phyloP scores from a whole-genome alignment of 179 eudicot species.

The Sideroxylon spinosum region DNA sequence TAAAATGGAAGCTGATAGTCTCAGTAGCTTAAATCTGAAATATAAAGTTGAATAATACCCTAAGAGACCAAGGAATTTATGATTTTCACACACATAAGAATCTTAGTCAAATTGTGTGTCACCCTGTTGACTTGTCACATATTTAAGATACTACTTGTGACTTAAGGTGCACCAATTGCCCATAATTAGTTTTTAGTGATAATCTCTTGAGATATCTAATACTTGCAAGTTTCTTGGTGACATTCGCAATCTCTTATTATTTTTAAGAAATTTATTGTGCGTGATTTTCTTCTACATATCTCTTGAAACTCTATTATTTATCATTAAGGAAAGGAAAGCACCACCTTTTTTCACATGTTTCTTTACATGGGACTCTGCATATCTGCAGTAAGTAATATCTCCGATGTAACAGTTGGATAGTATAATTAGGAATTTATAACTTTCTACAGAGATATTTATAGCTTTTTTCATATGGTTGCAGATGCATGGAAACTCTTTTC shows the following conservation, averaged over 20 bases:
- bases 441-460: background rate
- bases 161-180: too few species aligned
- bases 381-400: slow-evolving; percentile 47
- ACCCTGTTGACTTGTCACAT: too few species aligned
- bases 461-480: slow-evolving; percentile 23
- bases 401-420: background rate
- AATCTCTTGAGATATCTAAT: slow-evolving; percentile 10
- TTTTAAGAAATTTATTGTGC: slow-evolving; percentile 73
- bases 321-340: slow-evolving; percentile 82
- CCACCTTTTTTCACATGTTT: slow-evolving; percentile 86
- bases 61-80: too few species aligned
- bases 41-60: too few species aligned
- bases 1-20: too few species aligned
- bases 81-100: too few species aligned
- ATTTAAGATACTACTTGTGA: too few species aligned
- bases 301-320: slow-evolving; percentile 58
- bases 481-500: slow-evolving; percentile 95
- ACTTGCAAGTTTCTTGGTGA: slow-evolving; percentile 13
- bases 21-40: too few species aligned
- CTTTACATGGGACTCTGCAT: slow-evolving; percentile 87
- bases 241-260: slow-evolving; percentile 9
- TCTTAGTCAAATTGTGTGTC: too few species aligned
- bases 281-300: slow-evolving; percentile 71
- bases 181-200: background rate
- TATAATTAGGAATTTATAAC: background rate